Evolutionary conservation across 129 eudicot genomes (phyloP).

Genomic region (Helianthus annuus): HanXRQr2.0-SUNRISE NC_035447.2:25528917-25529416

Average conservation of each 20-base stretch:
- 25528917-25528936: conserved; percentile 28
- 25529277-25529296: conserved; percentile 54
- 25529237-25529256: conserved; percentile 23
- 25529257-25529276: conserved; percentile 49
- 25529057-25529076: conserved; percentile 16
- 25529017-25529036: conserved; percentile 33
- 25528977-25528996: conserved; percentile 24
- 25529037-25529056: conserved; percentile 14
- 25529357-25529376: conserved; percentile 28
- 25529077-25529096: conserved; percentile 23
- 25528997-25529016: conserved; percentile 23
- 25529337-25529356: conserved; percentile 43
- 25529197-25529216: conserved; percentile 30
- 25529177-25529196: neutral
- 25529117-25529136: conserved; percentile 1
- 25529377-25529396: conserved; percentile 36
- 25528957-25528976: conserved; percentile 9
- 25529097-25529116: conserved; percentile 5
- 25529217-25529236: conserved; percentile 26
- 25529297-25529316: conserved; percentile 27
- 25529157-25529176: conserved; percentile 19
- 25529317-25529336: conserved; percentile 49
- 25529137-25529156: conserved; percentile 27
- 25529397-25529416: conserved; percentile 29
- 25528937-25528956: conserved; percentile 19